Base-by-base conservation (phyloP, 2,329 filamentous ascomycete species). In the Penicillium sp. region DNA sequence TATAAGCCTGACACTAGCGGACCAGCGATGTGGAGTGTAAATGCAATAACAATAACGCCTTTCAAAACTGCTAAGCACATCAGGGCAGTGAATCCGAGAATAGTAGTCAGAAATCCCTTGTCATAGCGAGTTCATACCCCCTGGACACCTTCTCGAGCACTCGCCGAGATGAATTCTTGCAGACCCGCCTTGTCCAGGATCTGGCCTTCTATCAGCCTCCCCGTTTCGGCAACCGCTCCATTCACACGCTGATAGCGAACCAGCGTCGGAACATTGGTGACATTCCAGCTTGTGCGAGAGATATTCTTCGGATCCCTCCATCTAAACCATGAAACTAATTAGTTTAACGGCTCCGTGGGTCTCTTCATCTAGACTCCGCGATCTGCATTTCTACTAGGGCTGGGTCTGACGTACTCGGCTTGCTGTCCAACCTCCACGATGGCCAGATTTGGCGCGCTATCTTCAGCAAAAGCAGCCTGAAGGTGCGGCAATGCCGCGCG, bases 371-470 rank as follows among this genome's bases (percentile, higher is more conserved):
- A 16, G 13, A 13, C 16, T 19, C 8, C 10, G 4, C 4, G 29
- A 15, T 7, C 9, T 18, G 7, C 21, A 23, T n/a, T 15, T 13
- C 7, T 4, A 11, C 10, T 11, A 26, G 10, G 14, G 3, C 13
- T 35, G 11, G n/a, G 21, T 7, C n/a, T 4, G 27, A 56, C 61
- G 31, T 55, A 68, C 67, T 62, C 60, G 4, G 53, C 39, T 17
- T 49, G 54, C 34, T 63, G 59, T 17, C 67, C 66, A 27, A 69
- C 66, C 10, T 64, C 50, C 6, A 67, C 51, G n/a, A 62, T 51
- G 0, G 48, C 54, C 26, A 65, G 45, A 1, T 28, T 33, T 1
- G 60, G 61, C 3, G 57, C 44, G 13, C 48, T 46, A 1, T 53
- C 39, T 0, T 41, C 41, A 0, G 51, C 46, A 40, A 70, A 70